phyloP scores from a whole-genome alignment of 805 yeast genomes.

The Yarrowia porcina region DNA sequence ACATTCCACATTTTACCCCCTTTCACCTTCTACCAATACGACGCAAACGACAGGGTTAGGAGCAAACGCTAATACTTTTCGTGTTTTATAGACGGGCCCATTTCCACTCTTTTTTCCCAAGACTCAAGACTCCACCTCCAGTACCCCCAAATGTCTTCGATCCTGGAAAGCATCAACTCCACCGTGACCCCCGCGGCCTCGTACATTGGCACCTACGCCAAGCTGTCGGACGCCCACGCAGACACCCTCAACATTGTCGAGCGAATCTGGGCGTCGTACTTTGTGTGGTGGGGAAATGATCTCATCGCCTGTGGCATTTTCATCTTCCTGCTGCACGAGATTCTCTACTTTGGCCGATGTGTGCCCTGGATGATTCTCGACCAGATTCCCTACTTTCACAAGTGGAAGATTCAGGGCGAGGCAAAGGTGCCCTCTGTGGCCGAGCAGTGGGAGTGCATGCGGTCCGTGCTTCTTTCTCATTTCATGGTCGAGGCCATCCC shows the following conservation, averaged over 20 bases:
- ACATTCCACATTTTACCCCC: not conserved
- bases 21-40: not conserved
- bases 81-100: not conserved
- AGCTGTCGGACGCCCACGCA: slow-evolving; percentile 11
- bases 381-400: slow-evolving; percentile 76
- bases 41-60: slow-evolving; percentile 21
- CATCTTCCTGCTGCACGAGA: slow-evolving; percentile 78
- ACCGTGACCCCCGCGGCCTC: slow-evolving; percentile 22
- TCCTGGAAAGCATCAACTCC: slow-evolving; percentile 20
- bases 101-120: not conserved
- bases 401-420: slow-evolving; percentile 79
- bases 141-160: not conserved
- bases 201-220: slow-evolving; percentile 13
- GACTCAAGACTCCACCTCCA: not conserved
- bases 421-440: slow-evolving; percentile 70
- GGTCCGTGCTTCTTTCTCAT: slow-evolving; percentile 80
- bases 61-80: not conserved
- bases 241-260: slow-evolving; percentile 45
- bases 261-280: slow-evolving; percentile 84
- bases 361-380: slow-evolving; percentile 91
- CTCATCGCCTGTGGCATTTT: slow-evolving; percentile 86
- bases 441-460: slow-evolving; percentile 92
- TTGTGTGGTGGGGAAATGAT: slow-evolving; percentile 80
- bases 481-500: slow-evolving; percentile 92
- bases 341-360: slow-evolving; percentile 87